These are phyloP conservation scores for Leishmania turanica DNA, from an alignment of 208 protist genomes.

Conservation along the genomic window DNA sequence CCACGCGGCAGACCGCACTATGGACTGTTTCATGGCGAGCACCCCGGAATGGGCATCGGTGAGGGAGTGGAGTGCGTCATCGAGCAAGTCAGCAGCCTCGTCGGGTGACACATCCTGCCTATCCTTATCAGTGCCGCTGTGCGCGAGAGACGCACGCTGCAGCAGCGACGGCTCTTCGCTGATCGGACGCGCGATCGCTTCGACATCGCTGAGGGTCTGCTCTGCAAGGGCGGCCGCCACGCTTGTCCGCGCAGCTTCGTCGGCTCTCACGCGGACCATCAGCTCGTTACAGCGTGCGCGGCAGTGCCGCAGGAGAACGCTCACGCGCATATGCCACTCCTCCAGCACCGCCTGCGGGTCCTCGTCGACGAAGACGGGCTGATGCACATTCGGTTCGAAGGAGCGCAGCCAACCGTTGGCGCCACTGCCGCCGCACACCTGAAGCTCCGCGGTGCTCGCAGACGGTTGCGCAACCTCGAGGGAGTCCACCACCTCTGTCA, in stretches of 20 bases:
- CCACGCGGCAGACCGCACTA: slow-evolving; percentile 11
- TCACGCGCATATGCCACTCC: slow-evolving; percentile 87
- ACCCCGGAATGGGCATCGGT: slow-evolving; percentile 26
- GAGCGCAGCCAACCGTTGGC: slow-evolving; percentile 73
- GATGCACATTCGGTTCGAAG: slow-evolving; percentile 48
- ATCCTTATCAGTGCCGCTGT: not conserved
- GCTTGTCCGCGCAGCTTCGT: slow-evolving; percentile 36
- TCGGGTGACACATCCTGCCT: not conserved
- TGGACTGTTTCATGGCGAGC: slow-evolving; percentile 3
- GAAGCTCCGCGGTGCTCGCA: slow-evolving; percentile 15
- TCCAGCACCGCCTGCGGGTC: slow-evolving; percentile 58
- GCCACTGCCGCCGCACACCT: slow-evolving; percentile 64
- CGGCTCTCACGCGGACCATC: slow-evolving; percentile 22
- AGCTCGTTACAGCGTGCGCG: slow-evolving; percentile 50
- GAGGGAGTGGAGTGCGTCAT: slow-evolving; percentile 40
- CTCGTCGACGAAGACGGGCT: slow-evolving; percentile 41
- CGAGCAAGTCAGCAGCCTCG: slow-evolving; percentile 17
- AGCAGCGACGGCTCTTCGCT: slow-evolving; percentile 46
- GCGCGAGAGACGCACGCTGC: slow-evolving; percentile 35
- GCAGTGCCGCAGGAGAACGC: slow-evolving; percentile 73
- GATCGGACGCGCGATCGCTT: slow-evolving; percentile 57
- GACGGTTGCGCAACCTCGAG: slow-evolving; percentile 48
- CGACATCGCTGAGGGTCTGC: slow-evolving; percentile 36
- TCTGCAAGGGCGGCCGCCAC: slow-evolving; percentile 36
- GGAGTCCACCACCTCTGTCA: slow-evolving; percentile 53